A percentile compares a stretch with the other conserved stretches of the same genome.
phyloP scores from a whole-genome alignment of 345 rosid species.

The Tarenaya hassleriana region DNA sequence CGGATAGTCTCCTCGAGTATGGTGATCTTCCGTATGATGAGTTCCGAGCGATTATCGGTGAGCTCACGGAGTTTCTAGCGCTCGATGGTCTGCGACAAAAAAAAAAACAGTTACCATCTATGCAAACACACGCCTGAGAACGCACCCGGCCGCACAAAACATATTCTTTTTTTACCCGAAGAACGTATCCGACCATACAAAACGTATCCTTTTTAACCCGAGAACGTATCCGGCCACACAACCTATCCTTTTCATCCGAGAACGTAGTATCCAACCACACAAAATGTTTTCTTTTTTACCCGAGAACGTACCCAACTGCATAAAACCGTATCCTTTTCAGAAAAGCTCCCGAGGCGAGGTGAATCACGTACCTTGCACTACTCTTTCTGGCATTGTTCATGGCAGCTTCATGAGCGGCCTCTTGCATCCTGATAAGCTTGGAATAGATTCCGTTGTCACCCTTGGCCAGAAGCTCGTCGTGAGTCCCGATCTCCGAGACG shows the following conservation, averaged over 20 bases:
- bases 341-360: background rate
- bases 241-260: too few species aligned
- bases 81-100: slow-evolving; percentile 79
- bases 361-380: slow-evolving; percentile 68
- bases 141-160: too few species aligned
- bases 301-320: too few species aligned
- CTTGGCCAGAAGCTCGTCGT: slow-evolving; percentile 78
- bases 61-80: slow-evolving; percentile 96
- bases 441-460: slow-evolving; percentile 91
- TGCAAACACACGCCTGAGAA: too few species aligned
- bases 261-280: too few species aligned
- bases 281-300: too few species aligned
- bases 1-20: slow-evolving; percentile 86
- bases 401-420: slow-evolving; percentile 92
- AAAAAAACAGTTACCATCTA: background rate
- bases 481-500: slow-evolving; percentile 86
- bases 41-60: slow-evolving; percentile 88
- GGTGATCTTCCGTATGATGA: slow-evolving; percentile 97
- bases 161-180: too few species aligned
- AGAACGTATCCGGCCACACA: too few species aligned
- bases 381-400: slow-evolving; percentile 91
- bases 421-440: slow-evolving; percentile 94
- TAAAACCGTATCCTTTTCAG: too few species aligned
- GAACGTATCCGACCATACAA: too few species aligned
- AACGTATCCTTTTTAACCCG: background rate